These are phyloP conservation scores for Haplosporangium sp. DNA, from an alignment of 371 early-diverging fungal species.

Conservation along the genomic window DNA sequence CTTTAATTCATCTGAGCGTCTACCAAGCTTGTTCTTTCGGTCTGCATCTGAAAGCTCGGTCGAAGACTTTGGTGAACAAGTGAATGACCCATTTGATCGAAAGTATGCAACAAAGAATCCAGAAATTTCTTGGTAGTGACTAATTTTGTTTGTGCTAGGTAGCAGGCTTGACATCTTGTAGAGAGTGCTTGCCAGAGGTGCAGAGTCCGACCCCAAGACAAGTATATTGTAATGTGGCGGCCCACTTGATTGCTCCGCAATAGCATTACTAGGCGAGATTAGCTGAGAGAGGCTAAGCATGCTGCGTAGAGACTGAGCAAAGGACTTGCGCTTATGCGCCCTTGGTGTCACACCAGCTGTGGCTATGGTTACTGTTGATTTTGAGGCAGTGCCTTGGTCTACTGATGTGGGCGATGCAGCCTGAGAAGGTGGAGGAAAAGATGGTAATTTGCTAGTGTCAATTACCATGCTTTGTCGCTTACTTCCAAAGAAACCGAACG, in stretches of 20 bases:
- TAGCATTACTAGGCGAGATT: constrained; percentile 18
- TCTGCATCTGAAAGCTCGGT: not conserved
- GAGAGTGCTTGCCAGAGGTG: constrained; percentile 48
- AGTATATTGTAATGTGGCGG: constrained; percentile 52
- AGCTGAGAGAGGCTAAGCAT: constrained; percentile 44
- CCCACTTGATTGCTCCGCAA: constrained; percentile 3
- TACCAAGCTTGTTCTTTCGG: not conserved
- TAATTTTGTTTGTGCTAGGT: constrained; percentile 40
- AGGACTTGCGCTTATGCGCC: constrained; percentile 44
- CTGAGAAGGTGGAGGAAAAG: not conserved
- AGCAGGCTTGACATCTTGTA: constrained; percentile 52
- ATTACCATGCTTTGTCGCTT: constrained; percentile 1
- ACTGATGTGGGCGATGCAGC: not conserved
- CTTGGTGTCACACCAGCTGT: constrained; percentile 14
- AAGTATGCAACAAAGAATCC: constrained; percentile 56
- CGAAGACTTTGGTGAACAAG: constrained; percentile 15
- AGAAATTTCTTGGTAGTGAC: constrained; percentile 55
- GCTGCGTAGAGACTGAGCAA: constrained; percentile 44
- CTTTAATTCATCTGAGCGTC: constrained; percentile 1
- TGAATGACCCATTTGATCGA: constrained; percentile 32
- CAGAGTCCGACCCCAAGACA: constrained; percentile 53
- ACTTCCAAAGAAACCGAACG: constrained; percentile 1
- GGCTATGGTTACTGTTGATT: not conserved
- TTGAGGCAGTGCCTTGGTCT: not conserved
- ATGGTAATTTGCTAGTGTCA: not conserved